A percentile compares a stretch with the other conserved stretches of the same genome.
Evolutionary conservation across 2,329 filamentous ascomycete species (phyloP).

Genomic region (Paramyrothecium roridum): DNA sequence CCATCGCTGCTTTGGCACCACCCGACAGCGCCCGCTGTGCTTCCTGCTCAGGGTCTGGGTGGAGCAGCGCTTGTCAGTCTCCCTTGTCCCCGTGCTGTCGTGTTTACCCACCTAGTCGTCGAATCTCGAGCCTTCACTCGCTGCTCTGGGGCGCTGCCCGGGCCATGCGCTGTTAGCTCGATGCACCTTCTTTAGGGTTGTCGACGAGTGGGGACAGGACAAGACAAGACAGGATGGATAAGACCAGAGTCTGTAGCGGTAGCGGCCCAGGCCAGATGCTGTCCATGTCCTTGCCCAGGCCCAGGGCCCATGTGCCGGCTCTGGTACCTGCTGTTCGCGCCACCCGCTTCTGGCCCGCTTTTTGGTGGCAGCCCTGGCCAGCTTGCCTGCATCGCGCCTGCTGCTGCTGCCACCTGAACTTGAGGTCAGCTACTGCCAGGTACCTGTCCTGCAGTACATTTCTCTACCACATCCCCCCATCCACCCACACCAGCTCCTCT

Average conservation of each 20-base stretch:
- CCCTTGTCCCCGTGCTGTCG: background rate
- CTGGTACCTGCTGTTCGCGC: constrained; percentile 17
- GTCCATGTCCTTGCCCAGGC: background rate
- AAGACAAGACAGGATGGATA: too few relatives aligned
- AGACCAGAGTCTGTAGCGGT: too few relatives aligned
- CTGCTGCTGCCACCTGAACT: too few relatives aligned
- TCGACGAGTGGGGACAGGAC: too few relatives aligned
- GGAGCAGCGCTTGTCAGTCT: background rate
- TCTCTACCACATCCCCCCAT: constrained; percentile 17
- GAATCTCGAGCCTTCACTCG: background rate
- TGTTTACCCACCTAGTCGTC: background rate
- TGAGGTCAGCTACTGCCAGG: too few relatives aligned
- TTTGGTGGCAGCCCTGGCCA: constrained; percentile 15
- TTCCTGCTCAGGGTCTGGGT: background rate
- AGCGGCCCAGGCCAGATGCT: background rate
- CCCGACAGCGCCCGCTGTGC: too few relatives aligned
- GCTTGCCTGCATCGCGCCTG: background rate
- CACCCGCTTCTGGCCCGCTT: constrained; percentile 15
- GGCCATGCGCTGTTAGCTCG: background rate
- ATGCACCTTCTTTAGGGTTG: background rate
- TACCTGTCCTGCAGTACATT: constrained; percentile 3
- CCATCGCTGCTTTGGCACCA: background rate
- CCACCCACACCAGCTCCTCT: constrained; percentile 17
- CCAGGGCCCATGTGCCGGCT: background rate
- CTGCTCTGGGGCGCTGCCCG: background rate